phyloP scores from a whole-genome alignment of 768 basidiomycete species.

The Russula sp. region DNA sequence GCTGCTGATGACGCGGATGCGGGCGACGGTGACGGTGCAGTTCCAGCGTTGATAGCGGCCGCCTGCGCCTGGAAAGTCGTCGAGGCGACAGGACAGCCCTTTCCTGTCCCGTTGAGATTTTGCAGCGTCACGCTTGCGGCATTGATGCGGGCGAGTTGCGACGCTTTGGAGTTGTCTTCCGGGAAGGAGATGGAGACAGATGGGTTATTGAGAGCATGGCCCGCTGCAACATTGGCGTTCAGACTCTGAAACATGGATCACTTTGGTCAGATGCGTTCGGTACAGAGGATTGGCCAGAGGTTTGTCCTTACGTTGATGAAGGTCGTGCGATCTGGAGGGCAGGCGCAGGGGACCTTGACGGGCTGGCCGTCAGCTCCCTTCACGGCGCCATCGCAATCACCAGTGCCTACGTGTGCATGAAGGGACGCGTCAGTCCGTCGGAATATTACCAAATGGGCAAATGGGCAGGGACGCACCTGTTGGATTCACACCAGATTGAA shows the following conservation, averaged over 20 bases:
- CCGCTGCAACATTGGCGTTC: conserved; percentile 15
- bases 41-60: conserved; percentile 16
- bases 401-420: conserved; percentile 48
- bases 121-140: conserved; percentile 60
- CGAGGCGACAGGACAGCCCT: conserved; percentile 56
- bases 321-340: conserved; percentile 47
- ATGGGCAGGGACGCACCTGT: conserved; percentile 36
- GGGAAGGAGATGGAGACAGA: conserved; percentile 35
- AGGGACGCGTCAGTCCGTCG: background rate
- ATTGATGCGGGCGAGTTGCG: conserved; percentile 40
- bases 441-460: background rate
- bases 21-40: background rate
- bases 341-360: conserved; percentile 56
- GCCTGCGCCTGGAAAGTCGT: conserved; percentile 46
- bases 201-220: conserved; percentile 11
- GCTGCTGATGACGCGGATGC: background rate
- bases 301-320: conserved; percentile 43
- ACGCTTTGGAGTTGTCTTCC: conserved; percentile 33
- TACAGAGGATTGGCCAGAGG: too few relatives aligned
- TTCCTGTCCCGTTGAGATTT: conserved; percentile 60
- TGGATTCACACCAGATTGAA: conserved; percentile 48
- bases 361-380: conserved; percentile 47
- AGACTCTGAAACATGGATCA: too few relatives aligned
- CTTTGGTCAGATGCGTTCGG: too few relatives aligned
- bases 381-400: conserved; percentile 62